These are phyloP conservation scores for Aspergillus egyptiacus DNA, from an alignment of 495 filamentous ascomycete genomes.

Conservation along the genomic window DNA sequence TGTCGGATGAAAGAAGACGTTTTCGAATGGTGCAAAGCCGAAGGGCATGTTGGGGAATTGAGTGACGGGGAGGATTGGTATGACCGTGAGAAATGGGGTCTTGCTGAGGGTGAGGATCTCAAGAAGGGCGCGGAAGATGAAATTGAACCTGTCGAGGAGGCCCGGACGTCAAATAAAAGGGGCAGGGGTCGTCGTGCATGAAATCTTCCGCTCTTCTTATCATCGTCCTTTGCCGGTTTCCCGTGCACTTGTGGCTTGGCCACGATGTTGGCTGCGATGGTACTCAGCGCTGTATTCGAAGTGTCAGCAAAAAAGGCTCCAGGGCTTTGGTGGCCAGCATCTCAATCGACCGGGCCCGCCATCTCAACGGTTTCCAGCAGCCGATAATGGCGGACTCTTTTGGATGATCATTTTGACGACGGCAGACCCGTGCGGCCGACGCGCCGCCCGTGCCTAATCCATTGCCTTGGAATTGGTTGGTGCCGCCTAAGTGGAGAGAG, in stretches of 20 bases:
- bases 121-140: constrained; percentile 92
- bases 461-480: no score
- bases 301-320: no score
- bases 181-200: constrained; percentile 37
- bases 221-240: constrained; percentile 3
- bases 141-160: constrained; percentile 63
- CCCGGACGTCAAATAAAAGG: constrained; percentile 69
- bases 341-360: no score
- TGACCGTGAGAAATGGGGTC: constrained; percentile 80
- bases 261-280: not conserved
- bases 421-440: no score
- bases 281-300: not conserved
- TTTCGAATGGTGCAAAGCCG: constrained; percentile 80
- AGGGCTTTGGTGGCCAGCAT: no score
- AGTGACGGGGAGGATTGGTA: constrained; percentile 97
- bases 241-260: not conserved
- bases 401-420: no score
- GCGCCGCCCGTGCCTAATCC: no score
- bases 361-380: no score
- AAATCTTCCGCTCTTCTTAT: not conserved
- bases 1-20: constrained; percentile 74
- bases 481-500: no score
- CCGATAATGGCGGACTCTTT: no score
- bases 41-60: constrained; percentile 79
- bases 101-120: constrained; percentile 65